Conservation (phyloP, 495 filamentous ascomycete genomes). For the Penicillium coffeae region DNA sequence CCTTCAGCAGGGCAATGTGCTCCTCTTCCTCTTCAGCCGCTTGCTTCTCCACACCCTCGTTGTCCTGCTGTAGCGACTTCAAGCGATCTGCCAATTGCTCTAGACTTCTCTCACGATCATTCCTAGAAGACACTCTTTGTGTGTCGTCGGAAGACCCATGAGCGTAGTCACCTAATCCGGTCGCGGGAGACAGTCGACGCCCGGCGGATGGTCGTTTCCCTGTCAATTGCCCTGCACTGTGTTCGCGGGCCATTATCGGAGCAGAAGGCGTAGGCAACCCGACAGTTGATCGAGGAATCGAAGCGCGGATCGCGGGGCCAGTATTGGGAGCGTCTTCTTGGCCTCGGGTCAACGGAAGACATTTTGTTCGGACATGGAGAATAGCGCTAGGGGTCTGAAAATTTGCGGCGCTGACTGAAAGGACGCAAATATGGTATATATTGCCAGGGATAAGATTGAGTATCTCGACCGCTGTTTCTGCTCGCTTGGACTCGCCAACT, state of each 20-base stretch:
- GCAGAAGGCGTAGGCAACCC: slow-evolving; percentile 50
- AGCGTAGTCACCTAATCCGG: slow-evolving; percentile 49
- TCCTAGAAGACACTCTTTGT: slow-evolving; percentile 27
- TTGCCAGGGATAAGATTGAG: slow-evolving; percentile 77
- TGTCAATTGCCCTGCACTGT: slow-evolving; percentile 51
- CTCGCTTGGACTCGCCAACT: slow-evolving; percentile 83
- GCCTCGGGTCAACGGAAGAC: slow-evolving; percentile 50
- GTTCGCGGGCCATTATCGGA: slow-evolving; percentile 59
- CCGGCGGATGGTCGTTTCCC: slow-evolving; percentile 64
- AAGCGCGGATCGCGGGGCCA: slow-evolving; percentile 40
- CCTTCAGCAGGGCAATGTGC: slow-evolving; percentile 56
- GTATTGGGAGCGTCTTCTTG: slow-evolving; percentile 45
- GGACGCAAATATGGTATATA: slow-evolving; percentile 88
- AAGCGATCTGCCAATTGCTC: slow-evolving; percentile 64
- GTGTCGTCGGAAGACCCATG: slow-evolving; percentile 33
- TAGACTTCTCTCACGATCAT: slow-evolving; percentile 41
- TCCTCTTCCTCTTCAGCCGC: slow-evolving; percentile 67
- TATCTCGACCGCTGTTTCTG: slow-evolving; percentile 87
- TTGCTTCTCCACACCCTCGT: slow-evolving; percentile 66
- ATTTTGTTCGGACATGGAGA: slow-evolving; percentile 72
- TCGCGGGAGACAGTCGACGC: slow-evolving; percentile 72
- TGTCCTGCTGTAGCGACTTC: slow-evolving; percentile 68
- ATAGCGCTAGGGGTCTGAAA: slow-evolving; percentile 86
- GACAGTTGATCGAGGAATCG: slow-evolving; percentile 47
- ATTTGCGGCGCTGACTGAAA: slow-evolving; percentile 82